phyloP scores from a whole-genome alignment of 805 yeast species.

The Candida xiaguanensis region DNA sequence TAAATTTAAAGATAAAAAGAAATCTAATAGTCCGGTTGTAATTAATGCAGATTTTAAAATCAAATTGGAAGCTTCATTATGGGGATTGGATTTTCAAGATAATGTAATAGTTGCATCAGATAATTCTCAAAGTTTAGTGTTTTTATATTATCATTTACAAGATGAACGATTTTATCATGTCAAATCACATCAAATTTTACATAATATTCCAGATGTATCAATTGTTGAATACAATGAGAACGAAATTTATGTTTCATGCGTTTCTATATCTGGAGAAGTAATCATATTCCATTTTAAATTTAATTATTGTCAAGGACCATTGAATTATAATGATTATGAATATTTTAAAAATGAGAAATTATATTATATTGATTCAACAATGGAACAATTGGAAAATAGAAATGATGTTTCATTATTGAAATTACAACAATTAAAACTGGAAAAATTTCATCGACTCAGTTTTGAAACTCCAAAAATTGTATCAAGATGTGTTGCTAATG shows the following conservation, averaged over 20 bases:
- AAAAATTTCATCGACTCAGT: constrained; percentile 18
- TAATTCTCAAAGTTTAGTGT: constrained; percentile 45
- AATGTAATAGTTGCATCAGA: constrained; percentile 49
- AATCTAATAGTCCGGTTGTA: constrained; percentile 15
- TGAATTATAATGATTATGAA: constrained; percentile 14
- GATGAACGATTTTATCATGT: constrained; percentile 27
- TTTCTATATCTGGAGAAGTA: constrained; percentile 48
- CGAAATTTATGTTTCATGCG: constrained; percentile 30
- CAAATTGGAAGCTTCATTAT: constrained; percentile 45
- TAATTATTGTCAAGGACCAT: constrained; percentile 23
- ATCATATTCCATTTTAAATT: constrained; percentile 35
- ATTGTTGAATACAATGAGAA: constrained; percentile 16
- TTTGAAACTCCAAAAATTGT: constrained; percentile 24
- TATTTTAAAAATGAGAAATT: constrained; percentile 7
- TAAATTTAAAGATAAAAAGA: constrained; percentile 8
- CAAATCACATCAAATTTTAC: constrained; percentile 41
- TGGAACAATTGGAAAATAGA: constrained; percentile 21
- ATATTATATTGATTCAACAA: constrained; percentile 25
- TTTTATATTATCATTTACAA: constrained; percentile 31
- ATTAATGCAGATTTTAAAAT: constrained; percentile 19
- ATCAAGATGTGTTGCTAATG: constrained; percentile 35
- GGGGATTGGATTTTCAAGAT: constrained; percentile 56
- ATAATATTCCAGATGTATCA: constrained; percentile 54
- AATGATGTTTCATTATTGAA: constrained; percentile 9
- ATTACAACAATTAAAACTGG: background rate